Percentiles rank a stretch among this genome's conserved stretches.
These are phyloP conservation scores for Russula sp. DNA, from an alignment of 768 basidiomycete species.

Conservation along the genomic window DNA sequence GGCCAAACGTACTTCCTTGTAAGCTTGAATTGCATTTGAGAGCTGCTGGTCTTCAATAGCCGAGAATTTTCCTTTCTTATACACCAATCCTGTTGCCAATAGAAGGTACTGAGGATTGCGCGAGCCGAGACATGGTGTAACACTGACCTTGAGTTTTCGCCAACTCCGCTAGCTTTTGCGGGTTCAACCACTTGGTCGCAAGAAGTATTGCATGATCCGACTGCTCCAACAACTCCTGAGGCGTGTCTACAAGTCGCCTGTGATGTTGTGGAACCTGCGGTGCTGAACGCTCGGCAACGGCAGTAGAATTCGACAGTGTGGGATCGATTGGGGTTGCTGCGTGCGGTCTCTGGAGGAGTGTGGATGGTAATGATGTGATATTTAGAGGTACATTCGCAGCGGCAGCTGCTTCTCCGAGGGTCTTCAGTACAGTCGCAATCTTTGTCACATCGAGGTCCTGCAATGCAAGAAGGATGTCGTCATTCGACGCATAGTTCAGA, in stretches of 20 bases:
- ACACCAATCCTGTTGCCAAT: constrained; percentile 60
- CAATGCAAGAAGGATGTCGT: constrained; percentile 68
- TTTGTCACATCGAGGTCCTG: constrained; percentile 72
- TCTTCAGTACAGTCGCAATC: constrained; percentile 63
- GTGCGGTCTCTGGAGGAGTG: constrained; percentile 15
- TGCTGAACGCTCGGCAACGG: neutral
- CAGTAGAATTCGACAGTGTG: constrained; percentile 2
- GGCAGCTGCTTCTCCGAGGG: constrained; percentile 56
- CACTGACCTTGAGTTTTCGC: constrained; percentile 61
- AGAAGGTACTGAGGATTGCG: neutral
- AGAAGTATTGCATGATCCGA: constrained; percentile 64
- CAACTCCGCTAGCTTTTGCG: constrained; percentile 64
- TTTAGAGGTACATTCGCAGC: constrained; percentile 40
- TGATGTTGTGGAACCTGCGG: constrained; percentile 10
- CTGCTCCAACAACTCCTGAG: constrained; percentile 41
- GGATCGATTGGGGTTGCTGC: constrained; percentile 4
- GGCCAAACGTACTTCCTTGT: constrained; percentile 48
- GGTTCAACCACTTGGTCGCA: constrained; percentile 76
- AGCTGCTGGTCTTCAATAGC: constrained; percentile 71
- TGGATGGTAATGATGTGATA: constrained; percentile 20
- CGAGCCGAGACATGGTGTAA: neutral
- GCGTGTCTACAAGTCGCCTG: constrained; percentile 10
- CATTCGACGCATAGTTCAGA: constrained; percentile 54
- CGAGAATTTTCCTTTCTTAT: constrained; percentile 87
- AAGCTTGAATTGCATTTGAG: constrained; percentile 59